Percentiles rank a stretch among this genome's conserved stretches.
These are phyloP conservation scores for Novakomyces olei DNA, from an alignment of 805 yeast genomes.

Conservation along the genomic window DNA sequence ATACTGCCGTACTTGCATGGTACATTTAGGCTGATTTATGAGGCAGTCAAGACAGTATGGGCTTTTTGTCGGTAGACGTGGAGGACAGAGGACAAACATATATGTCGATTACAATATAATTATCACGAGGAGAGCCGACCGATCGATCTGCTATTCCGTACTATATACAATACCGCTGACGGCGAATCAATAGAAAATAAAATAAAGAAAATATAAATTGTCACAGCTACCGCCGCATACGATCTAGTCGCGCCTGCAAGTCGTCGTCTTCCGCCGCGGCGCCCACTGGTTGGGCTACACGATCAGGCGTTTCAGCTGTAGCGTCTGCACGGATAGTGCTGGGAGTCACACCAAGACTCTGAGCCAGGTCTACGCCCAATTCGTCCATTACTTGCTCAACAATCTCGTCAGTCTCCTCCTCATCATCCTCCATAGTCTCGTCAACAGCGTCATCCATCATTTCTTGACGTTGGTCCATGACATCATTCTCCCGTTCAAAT, in stretches of 20 bases:
- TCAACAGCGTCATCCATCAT: conserved; percentile 97
- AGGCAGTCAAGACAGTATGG: too few species aligned
- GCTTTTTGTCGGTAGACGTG: too few species aligned
- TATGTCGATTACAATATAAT: too few species aligned
- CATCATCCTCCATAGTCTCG: conserved; percentile 78
- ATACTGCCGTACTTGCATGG: too few species aligned
- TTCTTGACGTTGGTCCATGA: conserved; percentile 97
- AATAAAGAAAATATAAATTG: too few species aligned
- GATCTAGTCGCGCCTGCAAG: conserved; percentile 56
- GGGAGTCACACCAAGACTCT: conserved; percentile 14
- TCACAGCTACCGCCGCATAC: too few species aligned
- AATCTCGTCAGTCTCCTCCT: conserved; percentile 13
- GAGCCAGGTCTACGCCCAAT: conserved; percentile 66
- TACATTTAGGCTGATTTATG: too few species aligned
- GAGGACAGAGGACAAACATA: too few species aligned
- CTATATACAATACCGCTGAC: too few species aligned
- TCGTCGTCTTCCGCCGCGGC: conserved; percentile 37
- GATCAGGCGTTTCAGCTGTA: conserved; percentile 18
- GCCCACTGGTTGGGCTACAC: conserved; percentile 8
- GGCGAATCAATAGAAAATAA: too few species aligned
- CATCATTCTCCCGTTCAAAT: conserved; percentile 77
- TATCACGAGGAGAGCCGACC: too few species aligned
- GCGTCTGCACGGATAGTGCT: conserved; percentile 15
- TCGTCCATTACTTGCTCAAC: conserved; percentile 85
- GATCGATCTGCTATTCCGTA: too few species aligned